Evolutionary conservation across 306 rosid species (phyloP).

Genomic region (Vigna trinervia): DNA sequence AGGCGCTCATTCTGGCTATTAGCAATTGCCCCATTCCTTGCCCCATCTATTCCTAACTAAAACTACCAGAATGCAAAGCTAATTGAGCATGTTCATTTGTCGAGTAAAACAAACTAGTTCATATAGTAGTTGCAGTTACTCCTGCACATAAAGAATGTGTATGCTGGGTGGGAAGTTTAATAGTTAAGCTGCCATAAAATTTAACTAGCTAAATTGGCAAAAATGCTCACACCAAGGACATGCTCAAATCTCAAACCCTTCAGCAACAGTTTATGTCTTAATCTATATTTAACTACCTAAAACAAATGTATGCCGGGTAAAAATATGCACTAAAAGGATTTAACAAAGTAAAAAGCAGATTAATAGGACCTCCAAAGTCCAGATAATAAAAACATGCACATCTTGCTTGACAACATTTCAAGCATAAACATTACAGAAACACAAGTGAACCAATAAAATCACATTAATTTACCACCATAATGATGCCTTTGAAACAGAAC

Average conservation of each 20-base stretch:
- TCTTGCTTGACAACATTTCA: background rate
- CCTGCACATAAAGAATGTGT: too few relatives aligned
- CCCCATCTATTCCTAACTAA: background rate
- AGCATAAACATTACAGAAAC: background rate
- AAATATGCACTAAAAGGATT: background rate
- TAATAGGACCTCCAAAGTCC: background rate
- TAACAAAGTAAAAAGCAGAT: constrained; percentile 10
- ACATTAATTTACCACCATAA: background rate
- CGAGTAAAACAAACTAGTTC: background rate
- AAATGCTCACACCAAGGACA: background rate
- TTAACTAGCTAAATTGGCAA: background rate
- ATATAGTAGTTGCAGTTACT: too few relatives aligned
- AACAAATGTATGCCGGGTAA: background rate
- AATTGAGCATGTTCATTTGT: background rate
- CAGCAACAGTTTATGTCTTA: background rate
- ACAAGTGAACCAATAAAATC: background rate
- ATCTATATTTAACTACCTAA: background rate
- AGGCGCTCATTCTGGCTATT: background rate
- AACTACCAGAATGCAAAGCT: background rate
- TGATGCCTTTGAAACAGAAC: background rate
- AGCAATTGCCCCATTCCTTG: constrained; percentile 21
- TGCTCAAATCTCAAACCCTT: background rate
- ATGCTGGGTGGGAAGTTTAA: too few relatives aligned
- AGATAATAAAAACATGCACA: background rate
- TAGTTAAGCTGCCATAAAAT: background rate